phyloP scores from a whole-genome alignment of 1,284 basidiomycete species.

The Microbotryum saponariae region DNA sequence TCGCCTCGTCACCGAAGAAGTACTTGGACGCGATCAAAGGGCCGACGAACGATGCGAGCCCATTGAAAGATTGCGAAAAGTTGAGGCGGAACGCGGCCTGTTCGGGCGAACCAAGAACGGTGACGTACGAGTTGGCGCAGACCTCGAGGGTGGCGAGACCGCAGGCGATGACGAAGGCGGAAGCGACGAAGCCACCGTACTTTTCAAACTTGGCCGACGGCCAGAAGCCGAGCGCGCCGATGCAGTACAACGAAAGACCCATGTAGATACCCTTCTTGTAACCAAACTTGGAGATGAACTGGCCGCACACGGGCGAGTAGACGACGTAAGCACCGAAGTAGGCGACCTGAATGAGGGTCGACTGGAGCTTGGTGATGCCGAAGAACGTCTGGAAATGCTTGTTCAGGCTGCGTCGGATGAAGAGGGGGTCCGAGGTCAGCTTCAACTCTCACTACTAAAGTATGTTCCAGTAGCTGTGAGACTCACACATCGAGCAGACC shows the following conservation, averaged over 20 bases:
- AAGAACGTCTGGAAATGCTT: constrained; percentile 62
- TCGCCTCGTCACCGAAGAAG: constrained; percentile 60
- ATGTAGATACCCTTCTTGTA: constrained; percentile 49
- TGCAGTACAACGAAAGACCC: constrained; percentile 60
- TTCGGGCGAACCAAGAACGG: constrained; percentile 56
- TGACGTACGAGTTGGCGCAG: constrained; percentile 63
- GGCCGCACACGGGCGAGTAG: constrained; percentile 43
- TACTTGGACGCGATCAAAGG: constrained; percentile 61
- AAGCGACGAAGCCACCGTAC: constrained; percentile 60
- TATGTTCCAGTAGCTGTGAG: background rate
- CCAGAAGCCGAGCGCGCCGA: constrained; percentile 72
- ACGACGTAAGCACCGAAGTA: constrained; percentile 55
- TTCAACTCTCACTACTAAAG: too few relatives aligned
- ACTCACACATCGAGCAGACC: constrained; percentile 64
- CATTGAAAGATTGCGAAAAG: constrained; percentile 74
- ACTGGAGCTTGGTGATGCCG: constrained; percentile 65
- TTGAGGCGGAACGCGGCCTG: constrained; percentile 70
- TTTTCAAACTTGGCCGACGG: constrained; percentile 57
- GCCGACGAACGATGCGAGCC: constrained; percentile 67
- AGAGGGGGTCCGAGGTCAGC: background rate
- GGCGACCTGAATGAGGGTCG: constrained; percentile 73
- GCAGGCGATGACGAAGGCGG: constrained; percentile 50
- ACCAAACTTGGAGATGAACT: constrained; percentile 42
- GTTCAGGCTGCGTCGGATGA: constrained; percentile 48
- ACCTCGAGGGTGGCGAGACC: constrained; percentile 58